Base-by-base conservation (phyloP, 2,329 filamentous ascomycete genomes). In the Phaeosphaeria sp. region DNA sequence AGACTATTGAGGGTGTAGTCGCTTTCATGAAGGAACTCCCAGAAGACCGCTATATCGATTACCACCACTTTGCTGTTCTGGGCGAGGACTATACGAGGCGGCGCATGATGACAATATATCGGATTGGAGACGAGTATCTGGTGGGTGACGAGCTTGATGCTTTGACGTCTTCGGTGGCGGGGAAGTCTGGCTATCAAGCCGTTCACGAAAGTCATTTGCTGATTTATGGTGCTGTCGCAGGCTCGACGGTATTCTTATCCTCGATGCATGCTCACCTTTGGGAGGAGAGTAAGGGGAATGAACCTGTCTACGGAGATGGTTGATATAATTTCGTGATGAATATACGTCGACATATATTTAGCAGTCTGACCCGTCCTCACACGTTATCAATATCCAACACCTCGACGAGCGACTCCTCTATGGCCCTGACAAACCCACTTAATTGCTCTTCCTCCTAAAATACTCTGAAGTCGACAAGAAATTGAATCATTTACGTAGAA, bases 121-220 rank as follows among this genome's bases (percentile, higher is more conserved):
- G 47, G 9, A 49, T 55, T 30, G 52, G 52, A 44, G 45, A 55
- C 30, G 47, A 43, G n/a, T 45, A 55, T 43, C 43, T 55, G 36
- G 24, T 20, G 4, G 52, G 45, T 17, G 44, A 40, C 11, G 44
- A 49, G 27, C 46, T 55, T 33, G 30, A 49, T 8, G 18, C 42
- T 18, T 17, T 53, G 51, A 4, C 27, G 43, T 53, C 40, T 47
- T 53, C 51, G 22, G 43, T 53, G 1, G 27, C 13, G 22, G 51
- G 25, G 22, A 5, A 44, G 42, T 44, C 3, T 4, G 8, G 6
- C 6, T 22, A 20, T 43, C 18, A 5, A 17, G 15, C 15, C 30
- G 3, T 7, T 36, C 8, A 13, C 11, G n/a, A 39, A 36, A 6
- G 11, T 39, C 3, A 4, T 4, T 15, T 39, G 15, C 36, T 39